These are phyloP conservation scores for Porogramme epimiltina DNA, from an alignment of 1,284 basidiomycete species.

Conservation along the genomic window DNA sequence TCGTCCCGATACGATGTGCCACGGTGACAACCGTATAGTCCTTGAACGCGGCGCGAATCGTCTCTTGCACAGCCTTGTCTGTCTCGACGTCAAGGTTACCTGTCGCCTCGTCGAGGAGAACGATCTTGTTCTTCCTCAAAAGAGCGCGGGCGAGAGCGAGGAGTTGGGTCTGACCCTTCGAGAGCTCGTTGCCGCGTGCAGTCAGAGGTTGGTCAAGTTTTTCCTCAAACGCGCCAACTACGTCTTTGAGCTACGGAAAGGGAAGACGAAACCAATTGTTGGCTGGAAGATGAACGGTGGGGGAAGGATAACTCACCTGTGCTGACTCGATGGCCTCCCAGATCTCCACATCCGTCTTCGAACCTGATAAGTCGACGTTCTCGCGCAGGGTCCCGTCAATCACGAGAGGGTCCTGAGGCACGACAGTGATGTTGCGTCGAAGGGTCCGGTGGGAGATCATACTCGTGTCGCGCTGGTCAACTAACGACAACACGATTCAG, in stretches of 20 bases:
- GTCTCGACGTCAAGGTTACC: slow-evolving; percentile 76
- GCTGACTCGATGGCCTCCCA: background rate
- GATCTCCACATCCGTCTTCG: slow-evolving; percentile 3
- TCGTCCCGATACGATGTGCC: slow-evolving; percentile 70
- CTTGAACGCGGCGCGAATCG: slow-evolving; percentile 78
- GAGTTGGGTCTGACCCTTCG: slow-evolving; percentile 81
- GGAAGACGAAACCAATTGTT: no score
- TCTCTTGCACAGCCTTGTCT: slow-evolving; percentile 78
- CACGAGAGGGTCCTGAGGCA: slow-evolving; percentile 1
- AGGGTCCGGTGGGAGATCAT: slow-evolving; percentile 1
- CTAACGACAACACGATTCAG: background rate
- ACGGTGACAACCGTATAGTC: slow-evolving; percentile 61
- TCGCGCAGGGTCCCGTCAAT: slow-evolving; percentile 5
- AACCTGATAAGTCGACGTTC: slow-evolving; percentile 2
- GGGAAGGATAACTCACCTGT: background rate
- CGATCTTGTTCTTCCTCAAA: slow-evolving; percentile 70
- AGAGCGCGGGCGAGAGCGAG: slow-evolving; percentile 82
- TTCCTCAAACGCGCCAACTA: slow-evolving; percentile 1
- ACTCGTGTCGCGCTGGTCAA: background rate
- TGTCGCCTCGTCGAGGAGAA: slow-evolving; percentile 84
- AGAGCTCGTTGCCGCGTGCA: slow-evolving; percentile 75
- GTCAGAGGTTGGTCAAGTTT: slow-evolving; percentile 1
- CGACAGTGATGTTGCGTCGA: slow-evolving; percentile 2
- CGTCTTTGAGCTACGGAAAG: slow-evolving; percentile 1
- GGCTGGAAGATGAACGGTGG: no score